A percentile compares a stretch with the other conserved stretches of the same genome.
Evolutionary conservation across 495 filamentous ascomycete species (phyloP).

Genomic region (Halenospora varia): DNA sequence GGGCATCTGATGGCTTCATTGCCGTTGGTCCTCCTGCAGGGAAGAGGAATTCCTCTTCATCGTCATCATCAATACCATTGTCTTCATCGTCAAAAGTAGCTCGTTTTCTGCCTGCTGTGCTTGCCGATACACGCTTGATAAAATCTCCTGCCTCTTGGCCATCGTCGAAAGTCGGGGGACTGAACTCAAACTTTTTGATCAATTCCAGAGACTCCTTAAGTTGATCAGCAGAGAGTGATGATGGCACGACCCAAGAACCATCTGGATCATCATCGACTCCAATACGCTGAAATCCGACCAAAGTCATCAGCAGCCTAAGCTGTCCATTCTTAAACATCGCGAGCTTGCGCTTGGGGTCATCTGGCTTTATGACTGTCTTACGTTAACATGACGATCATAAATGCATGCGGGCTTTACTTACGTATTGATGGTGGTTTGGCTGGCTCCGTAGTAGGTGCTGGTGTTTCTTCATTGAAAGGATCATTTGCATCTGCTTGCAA

Average conservation of each 20-base stretch:
- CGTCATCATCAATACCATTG: constrained; percentile 42
- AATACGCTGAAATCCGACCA: constrained; percentile 67
- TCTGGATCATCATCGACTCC: constrained; percentile 64
- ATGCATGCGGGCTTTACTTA: constrained; percentile 33
- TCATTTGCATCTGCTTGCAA: constrained; percentile 33
- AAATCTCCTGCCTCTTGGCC: constrained; percentile 68
- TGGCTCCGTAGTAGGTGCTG: constrained; percentile 19
- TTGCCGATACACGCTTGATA: constrained; percentile 63
- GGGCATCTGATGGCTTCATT: constrained; percentile 40
- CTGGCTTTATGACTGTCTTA: constrained; percentile 56
- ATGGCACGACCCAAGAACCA: constrained; percentile 76
- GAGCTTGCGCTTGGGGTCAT: constrained; percentile 60
- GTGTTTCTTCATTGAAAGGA: constrained; percentile 26
- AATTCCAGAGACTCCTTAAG: constrained; percentile 57
- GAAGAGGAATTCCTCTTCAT: constrained; percentile 64
- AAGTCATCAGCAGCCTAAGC: constrained; percentile 79
- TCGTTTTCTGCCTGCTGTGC: constrained; percentile 35
- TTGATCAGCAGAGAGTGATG: constrained; percentile 53
- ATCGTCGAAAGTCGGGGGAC: constrained; percentile 67
- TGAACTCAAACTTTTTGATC: constrained; percentile 69
- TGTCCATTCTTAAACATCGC: constrained; percentile 88
- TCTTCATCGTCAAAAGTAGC: constrained; percentile 62
- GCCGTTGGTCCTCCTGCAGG: constrained; percentile 61
- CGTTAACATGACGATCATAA: constrained; percentile 9
- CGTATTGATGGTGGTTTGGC: constrained; percentile 37